Conservation (phyloP, 441 rosid species). For the Erodium moschatum region DNA sequence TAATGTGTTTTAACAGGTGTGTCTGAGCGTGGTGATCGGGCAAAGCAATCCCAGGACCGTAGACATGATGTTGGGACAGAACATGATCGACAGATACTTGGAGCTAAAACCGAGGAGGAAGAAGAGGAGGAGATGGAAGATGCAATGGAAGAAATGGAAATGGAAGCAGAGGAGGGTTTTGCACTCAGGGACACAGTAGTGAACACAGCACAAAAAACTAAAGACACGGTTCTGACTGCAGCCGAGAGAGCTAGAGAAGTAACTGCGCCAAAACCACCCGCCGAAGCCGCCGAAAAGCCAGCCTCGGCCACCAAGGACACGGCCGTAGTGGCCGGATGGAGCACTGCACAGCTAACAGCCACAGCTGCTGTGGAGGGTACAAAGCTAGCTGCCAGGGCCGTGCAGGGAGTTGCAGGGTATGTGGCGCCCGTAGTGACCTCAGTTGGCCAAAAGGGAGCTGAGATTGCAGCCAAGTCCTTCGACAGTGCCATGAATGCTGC, state of each 20-base stretch:
- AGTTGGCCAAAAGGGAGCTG: not conserved
- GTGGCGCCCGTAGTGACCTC: not conserved
- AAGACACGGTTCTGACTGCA: not conserved
- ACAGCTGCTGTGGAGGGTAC: constrained; percentile 1
- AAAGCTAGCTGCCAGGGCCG: not conserved
- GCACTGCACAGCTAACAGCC: not conserved
- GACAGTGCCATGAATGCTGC: not conserved
- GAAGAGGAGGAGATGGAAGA: not conserved
- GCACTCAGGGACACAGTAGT: not conserved
- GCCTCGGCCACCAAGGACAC: not conserved
- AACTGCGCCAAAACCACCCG: too few relatives aligned
- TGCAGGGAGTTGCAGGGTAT: constrained; percentile 1
- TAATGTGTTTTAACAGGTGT: not conserved
- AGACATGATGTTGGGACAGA: not conserved
- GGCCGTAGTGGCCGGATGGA: not conserved
- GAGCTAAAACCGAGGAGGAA: not conserved
- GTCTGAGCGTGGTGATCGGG: not conserved
- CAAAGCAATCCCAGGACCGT: not conserved
- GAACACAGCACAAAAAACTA: not conserved
- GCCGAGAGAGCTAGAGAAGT: not conserved
- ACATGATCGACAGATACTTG: too few relatives aligned
- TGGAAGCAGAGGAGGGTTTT: not conserved
- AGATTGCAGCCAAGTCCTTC: not conserved
- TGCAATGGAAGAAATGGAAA: not conserved
- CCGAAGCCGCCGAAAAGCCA: too few relatives aligned